Evolutionary conservation across 768 basidiomycete species (phyloP), one percentile per base, ranked within the genome.

Genomic region (Mycena haematopus): DNA sequence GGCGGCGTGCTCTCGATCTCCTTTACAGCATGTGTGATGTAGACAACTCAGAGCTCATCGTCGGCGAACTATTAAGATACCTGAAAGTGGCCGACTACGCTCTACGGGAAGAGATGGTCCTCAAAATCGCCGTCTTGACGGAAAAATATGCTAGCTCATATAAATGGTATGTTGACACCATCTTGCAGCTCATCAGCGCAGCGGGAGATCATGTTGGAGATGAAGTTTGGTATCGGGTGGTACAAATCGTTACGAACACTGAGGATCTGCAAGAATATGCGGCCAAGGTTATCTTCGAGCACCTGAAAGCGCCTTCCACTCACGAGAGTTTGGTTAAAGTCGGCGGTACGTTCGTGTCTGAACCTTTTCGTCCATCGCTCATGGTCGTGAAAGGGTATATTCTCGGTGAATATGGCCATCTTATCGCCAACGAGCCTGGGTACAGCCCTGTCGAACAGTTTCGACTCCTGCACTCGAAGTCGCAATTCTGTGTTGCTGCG

Each of bases 91-190:
- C 97, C 8, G 97, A 99, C 75, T 99, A 98, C 69, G 95, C 90
- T 17, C 81, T 99, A 33, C 84, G 97, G 46, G 97, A 99, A 78
- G 96, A 99, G 76, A 95, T 99, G 96, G 97, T 99, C 2, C 82
- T 99, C 57, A 99, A 99, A 77, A 96, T 99, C 58, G 97, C 97
- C 44, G 96, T 99, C 65, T 81, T 98, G 63, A 99, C 97, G n/a
- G 97, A 99, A 75, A 94, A 97, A 78, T 98, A 98, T 71, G 97
- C 97, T 24, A 91, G 86, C 58, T 97, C 93, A 57, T 97, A 96
- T 77, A 95, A 96, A 77, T 96, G 96, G 96, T 99, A 99, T 80
- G 93, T 99, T 59, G 96, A 99, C 76, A 99, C 95, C 67, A 93
- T 99, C 72, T 78, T 99, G 69, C 91, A 95, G 71, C 86, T 99